These are phyloP conservation scores for Aquilaria malaccensis DNA, from an alignment of 345 rosid species.

Conservation along the genomic window DNA sequence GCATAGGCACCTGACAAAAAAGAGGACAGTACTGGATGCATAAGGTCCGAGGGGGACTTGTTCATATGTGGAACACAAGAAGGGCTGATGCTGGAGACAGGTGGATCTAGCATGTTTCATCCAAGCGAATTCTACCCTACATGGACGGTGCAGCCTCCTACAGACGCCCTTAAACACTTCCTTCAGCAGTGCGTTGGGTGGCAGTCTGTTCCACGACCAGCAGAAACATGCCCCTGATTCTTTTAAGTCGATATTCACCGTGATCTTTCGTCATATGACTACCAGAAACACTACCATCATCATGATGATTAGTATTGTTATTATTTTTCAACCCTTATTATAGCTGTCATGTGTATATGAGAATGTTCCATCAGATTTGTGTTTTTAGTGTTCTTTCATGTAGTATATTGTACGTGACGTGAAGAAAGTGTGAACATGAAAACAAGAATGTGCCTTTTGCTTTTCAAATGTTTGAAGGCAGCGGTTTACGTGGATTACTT, in stretches of 20 bases:
- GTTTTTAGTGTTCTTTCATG: too few relatives aligned
- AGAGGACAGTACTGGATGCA: constrained; percentile 38
- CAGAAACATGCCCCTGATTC: constrained; percentile 19
- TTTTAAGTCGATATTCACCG: not conserved
- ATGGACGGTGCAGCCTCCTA: constrained; percentile 69
- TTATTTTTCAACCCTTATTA: too few relatives aligned
- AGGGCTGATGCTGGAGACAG: constrained; percentile 34
- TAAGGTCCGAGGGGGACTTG: constrained; percentile 79
- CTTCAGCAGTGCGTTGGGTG: constrained; percentile 80
- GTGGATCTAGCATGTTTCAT: constrained; percentile 39
- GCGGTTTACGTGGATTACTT: too few relatives aligned
- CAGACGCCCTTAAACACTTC: constrained; percentile 58
- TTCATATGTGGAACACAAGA: constrained; percentile 56
- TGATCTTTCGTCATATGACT: not conserved
- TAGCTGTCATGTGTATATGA: too few relatives aligned
- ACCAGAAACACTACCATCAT: too few relatives aligned
- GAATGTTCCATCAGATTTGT: too few relatives aligned
- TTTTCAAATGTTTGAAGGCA: too few relatives aligned
- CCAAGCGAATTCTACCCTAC: constrained; percentile 59
- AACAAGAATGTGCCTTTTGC: too few relatives aligned
- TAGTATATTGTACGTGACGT: too few relatives aligned
- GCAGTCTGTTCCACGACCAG: constrained; percentile 54
- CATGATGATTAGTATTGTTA: too few relatives aligned
- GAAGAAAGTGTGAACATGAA: too few relatives aligned
- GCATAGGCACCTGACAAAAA: constrained; percentile 71